These are phyloP conservation scores for Saccharomycopsis guyanensis DNA, from an alignment of 805 yeast species.

Conservation along the genomic window DNA sequence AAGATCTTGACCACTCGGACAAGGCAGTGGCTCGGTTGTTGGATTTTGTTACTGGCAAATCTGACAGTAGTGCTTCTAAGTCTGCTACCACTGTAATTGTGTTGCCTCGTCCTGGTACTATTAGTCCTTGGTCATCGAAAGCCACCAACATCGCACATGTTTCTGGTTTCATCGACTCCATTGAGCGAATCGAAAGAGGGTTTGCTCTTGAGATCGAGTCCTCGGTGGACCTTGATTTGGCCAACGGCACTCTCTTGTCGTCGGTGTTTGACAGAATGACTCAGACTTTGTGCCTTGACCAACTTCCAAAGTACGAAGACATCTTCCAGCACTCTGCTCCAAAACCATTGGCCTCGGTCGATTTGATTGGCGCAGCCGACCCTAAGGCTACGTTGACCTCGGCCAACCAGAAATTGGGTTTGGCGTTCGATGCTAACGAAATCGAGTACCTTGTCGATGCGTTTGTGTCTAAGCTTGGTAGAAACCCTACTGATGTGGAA, in stretches of 20 bases:
- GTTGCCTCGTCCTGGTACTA: constrained; percentile 90
- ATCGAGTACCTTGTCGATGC: constrained; percentile 81
- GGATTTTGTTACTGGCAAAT: constrained; percentile 26
- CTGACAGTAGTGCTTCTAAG: constrained; percentile 26
- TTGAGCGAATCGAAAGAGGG: constrained; percentile 91
- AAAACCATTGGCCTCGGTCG: constrained; percentile 73
- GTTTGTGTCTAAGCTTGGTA: constrained; percentile 62
- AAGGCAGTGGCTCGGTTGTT: constrained; percentile 24
- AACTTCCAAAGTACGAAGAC: constrained; percentile 59
- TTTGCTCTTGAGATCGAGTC: constrained; percentile 56
- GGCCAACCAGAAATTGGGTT: constrained; percentile 80
- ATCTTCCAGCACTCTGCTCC: constrained; percentile 64
- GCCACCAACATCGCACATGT: constrained; percentile 92
- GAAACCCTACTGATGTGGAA: constrained; percentile 97
- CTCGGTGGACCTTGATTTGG: constrained; percentile 30
- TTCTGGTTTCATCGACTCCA: constrained; percentile 65
- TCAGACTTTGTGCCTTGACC: constrained; percentile 53
- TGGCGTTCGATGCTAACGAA: constrained; percentile 93
- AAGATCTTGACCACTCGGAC: constrained; percentile 23
- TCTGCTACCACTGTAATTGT: constrained; percentile 61
- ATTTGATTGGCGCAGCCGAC: constrained; percentile 42
- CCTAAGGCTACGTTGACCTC: constrained; percentile 50
- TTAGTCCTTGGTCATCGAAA: constrained; percentile 98
- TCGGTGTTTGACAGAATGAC: constrained; percentile 94
- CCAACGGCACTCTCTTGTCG: constrained; percentile 55